Evolutionary conservation across 1,139 yeast species (phyloP).

Genomic region (Yamadazyma taylorii): DNA sequence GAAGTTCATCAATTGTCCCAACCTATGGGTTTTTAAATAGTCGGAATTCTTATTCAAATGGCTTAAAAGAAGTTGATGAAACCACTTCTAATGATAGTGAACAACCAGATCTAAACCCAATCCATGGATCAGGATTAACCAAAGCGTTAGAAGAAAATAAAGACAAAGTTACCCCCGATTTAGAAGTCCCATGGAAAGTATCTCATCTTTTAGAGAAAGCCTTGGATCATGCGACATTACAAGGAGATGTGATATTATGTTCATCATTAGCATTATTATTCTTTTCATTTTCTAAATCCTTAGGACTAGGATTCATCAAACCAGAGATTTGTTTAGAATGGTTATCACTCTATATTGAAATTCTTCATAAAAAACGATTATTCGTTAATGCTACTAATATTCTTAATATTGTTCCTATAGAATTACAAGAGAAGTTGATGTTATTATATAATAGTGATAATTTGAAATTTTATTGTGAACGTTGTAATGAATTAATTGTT

Average conservation of each 20-base stretch:
- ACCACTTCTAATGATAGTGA: slow-evolving; percentile 8
- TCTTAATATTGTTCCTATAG: slow-evolving; percentile 45
- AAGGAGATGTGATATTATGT: slow-evolving; percentile 67
- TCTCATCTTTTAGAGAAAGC: slow-evolving; percentile 39
- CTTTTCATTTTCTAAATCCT: slow-evolving; percentile 24
- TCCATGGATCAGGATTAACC: slow-evolving; percentile 30
- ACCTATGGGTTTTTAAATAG: slow-evolving; percentile 18
- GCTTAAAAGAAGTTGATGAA: slow-evolving; percentile 16
- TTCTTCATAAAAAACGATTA: slow-evolving; percentile 50
- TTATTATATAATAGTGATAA: slow-evolving; percentile 13
- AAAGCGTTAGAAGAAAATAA: slow-evolving; percentile 24
- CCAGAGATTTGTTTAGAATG: slow-evolving; percentile 48
- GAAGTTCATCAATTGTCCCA: slow-evolving; percentile 23
- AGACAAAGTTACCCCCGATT: not conserved
- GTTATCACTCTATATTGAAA: slow-evolving; percentile 57
- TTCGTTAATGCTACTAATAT: slow-evolving; percentile 62
- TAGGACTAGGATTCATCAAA: slow-evolving; percentile 18
- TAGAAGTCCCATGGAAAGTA: slow-evolving; percentile 32
- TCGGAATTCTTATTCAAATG: slow-evolving; percentile 12
- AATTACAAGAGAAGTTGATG: slow-evolving; percentile 28
- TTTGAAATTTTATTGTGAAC: slow-evolving; percentile 55
- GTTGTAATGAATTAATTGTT: slow-evolving; percentile 61
- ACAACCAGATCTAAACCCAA: slow-evolving; percentile 5
- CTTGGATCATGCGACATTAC: slow-evolving; percentile 52
- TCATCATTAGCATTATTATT: slow-evolving; percentile 62